Percentiles rank a stretch among this genome's conserved stretches.
Conservation (phyloP, 495 filamentous ascomycete genomes). For the Trichoderma erinaceum region DNA sequence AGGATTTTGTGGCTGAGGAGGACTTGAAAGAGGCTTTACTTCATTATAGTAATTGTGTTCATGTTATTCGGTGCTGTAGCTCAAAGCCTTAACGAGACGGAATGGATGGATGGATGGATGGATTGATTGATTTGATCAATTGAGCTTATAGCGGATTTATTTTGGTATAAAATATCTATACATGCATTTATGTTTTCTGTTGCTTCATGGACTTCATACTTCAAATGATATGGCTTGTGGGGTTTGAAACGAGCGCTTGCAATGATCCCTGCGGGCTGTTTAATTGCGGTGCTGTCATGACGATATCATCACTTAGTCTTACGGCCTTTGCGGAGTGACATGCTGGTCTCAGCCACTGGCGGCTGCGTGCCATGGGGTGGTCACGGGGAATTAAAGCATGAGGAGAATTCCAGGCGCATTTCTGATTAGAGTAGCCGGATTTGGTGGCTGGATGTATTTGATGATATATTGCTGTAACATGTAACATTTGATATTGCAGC, state of each 20-base stretch:
- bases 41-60: not conserved
- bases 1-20: not conserved
- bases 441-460: no score
- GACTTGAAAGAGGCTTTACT: not conserved
- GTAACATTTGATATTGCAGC: no score
- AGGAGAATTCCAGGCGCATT: not conserved
- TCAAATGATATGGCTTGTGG: no score
- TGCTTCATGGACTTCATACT: no score
- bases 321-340: not conserved
- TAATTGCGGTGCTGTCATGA: not conserved
- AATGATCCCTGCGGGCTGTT: not conserved
- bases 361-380: not conserved
- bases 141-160: not conserved
- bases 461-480: no score
- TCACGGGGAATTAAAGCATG: constrained; percentile 1
- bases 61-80: not conserved
- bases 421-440: not conserved
- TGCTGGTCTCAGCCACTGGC: not conserved
- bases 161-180: not conserved
- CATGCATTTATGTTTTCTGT: no score
- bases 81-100: not conserved
- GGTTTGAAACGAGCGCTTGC: no score
- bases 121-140: not conserved
- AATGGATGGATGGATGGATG: not conserved
- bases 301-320: not conserved